phyloP scores from a whole-genome alignment of 2,329 filamentous ascomycete genomes.

The Tetracladium maxilliforme region DNA sequence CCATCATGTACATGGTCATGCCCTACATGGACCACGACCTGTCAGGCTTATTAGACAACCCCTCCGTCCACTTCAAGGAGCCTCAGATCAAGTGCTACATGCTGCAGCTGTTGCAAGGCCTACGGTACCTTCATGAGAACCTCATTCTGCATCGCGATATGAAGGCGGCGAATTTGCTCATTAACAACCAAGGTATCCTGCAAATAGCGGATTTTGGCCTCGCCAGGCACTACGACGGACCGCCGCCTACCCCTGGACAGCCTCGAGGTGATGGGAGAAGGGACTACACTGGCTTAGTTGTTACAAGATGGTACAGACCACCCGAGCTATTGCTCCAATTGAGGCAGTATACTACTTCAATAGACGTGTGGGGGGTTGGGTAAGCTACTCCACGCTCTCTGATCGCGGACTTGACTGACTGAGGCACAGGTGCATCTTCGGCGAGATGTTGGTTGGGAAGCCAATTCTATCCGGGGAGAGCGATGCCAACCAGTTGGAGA shows the following conservation, averaged over 20 bases:
- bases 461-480: conserved; percentile 85
- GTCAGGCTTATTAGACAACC: conserved; percentile 93
- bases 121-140: conserved; percentile 79
- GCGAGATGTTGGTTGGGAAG: conserved; percentile 90
- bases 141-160: conserved; percentile 92
- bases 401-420: conserved; percentile 10
- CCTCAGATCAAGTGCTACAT: conserved; percentile 97
- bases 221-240: conserved; percentile 82
- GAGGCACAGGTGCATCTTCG: conserved; percentile 70
- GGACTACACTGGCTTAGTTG: conserved; percentile 93
- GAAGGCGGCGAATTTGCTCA: conserved; percentile 96
- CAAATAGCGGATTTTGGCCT: conserved; percentile 97
- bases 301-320: conserved; percentile 93
- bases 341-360: conserved; percentile 87
- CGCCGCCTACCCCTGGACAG: conserved; percentile 57
- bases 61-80: conserved; percentile 72
- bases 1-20: conserved; percentile 96
- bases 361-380: conserved; percentile 98
- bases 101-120: conserved; percentile 78
- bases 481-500: conserved; percentile 76
- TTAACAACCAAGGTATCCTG: conserved; percentile 83
- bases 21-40: conserved; percentile 99
- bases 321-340: conserved; percentile 84
- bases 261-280: conserved; percentile 74
- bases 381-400: conserved; percentile 25